Evolutionary conservation across 345 rosid genomes (phyloP), one percentile per base, ranked within the genome.

Genomic region (Salix suchowensis): DNA sequence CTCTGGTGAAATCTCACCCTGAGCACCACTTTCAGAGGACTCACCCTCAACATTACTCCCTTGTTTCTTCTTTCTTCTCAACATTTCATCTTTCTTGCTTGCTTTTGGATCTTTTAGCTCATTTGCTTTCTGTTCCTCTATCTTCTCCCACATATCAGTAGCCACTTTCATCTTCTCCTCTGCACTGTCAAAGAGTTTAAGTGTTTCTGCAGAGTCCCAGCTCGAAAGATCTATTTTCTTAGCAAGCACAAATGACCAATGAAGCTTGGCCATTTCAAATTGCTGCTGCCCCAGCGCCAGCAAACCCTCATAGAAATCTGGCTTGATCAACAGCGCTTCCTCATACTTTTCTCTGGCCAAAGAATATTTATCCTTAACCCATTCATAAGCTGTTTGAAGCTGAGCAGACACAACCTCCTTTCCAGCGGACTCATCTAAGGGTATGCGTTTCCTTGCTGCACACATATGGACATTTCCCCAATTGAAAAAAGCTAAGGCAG

Each of bases 391-490:
- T 8, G 73, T 77, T 79, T 88, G 97, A 82, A 96, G 97, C 84
- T 93, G 97, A 6, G 80, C 82, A 1, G 87, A 77, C n/a, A 91
- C 90, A 48, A 76, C 83, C 61, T 93, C 91, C 74, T 91, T 89
- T 15, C 86, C 94, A 3, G 93, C 89, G 15, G 96, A 86, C 81
- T 96, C 98, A 4, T 96, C 98, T 66, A 95, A 86, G 19, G 98
- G 98, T 81, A 93, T 93, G 40, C 93, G 89, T 84, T 95, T 95
- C 71, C 98, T 91, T 44, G 98, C 98, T 8, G 98, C 97, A 76
- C 98, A 95, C 97, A 95, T 93, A 77, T 95, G 97, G 69, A 91
- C 97, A 74, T 96, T 96, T 42, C 99, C 99, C 99, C 99, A 96
- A 71, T 96, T 96, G 83, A 96, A 96, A 88, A 88, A 91, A 65